Percentiles rank a stretch among this genome's conserved stretches.
Conservation (phyloP, 257 asterid species). For the Plantago major region DNA sequence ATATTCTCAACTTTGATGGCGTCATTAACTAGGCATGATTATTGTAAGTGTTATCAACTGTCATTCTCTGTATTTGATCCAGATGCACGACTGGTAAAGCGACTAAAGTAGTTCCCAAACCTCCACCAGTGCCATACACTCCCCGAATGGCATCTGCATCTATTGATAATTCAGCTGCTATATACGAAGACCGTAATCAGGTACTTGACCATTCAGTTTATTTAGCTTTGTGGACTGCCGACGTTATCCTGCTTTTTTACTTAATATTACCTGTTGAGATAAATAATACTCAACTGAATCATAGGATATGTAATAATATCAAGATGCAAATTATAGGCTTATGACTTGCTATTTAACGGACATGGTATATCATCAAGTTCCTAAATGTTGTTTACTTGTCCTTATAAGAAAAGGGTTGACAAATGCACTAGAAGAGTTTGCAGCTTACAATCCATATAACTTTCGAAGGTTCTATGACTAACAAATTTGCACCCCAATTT, state of each 20-base stretch:
- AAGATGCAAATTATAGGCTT: too few relatives aligned
- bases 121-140: constrained; percentile 53
- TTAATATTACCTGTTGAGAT: too few relatives aligned
- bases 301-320: too few relatives aligned
- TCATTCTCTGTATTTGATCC: constrained; percentile 20
- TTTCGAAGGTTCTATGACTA: neutral
- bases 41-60: too few relatives aligned
- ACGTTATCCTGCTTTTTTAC: too few relatives aligned
- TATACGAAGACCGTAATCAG: constrained; percentile 49
- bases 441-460: too few relatives aligned
- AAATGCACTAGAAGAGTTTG: too few relatives aligned
- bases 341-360: neutral
- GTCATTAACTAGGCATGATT: neutral
- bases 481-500: neutral
- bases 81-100: constrained; percentile 57
- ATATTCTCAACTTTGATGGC: neutral
- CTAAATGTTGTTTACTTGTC: neutral
- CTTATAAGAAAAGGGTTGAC: too few relatives aligned
- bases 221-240: neutral
- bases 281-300: too few relatives aligned
- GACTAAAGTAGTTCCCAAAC: constrained; percentile 55
- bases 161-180: constrained; percentile 29
- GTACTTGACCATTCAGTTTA: constrained; percentile 27
- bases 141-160: constrained; percentile 26
- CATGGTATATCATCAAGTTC: neutral